Percentiles rank a stretch among this genome's conserved stretches.
phyloP scores from a whole-genome alignment of 179 eudicot species.

The Corrigiola litoralis region DNA sequence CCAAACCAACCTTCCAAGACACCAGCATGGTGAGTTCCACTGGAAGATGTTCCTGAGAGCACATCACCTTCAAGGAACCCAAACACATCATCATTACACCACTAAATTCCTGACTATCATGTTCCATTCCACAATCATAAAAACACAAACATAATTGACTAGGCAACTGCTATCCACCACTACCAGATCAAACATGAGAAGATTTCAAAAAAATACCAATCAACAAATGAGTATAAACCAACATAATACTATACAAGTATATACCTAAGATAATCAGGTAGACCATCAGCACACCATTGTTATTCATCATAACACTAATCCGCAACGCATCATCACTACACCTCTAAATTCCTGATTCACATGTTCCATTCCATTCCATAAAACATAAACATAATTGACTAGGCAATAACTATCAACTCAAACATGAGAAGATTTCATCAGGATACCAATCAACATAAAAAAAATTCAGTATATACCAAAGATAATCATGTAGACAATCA shows the following conservation, averaged over 20 bases:
- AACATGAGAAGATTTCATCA: neutral
- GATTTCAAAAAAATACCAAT: neutral
- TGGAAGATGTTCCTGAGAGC: constrained; percentile 61
- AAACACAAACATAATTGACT: no score
- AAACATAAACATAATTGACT: no score
- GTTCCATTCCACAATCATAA: no score
- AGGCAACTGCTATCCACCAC: no score
- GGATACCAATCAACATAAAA: no score
- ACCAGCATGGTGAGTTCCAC: constrained; percentile 59
- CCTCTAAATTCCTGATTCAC: no score
- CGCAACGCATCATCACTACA: constrained; percentile 3
- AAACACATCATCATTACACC: constrained; percentile 4
- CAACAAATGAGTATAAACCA: neutral
- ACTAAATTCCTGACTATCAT: no score
- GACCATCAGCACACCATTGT: neutral
- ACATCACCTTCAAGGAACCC: constrained; percentile 60
- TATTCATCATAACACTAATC: no score
- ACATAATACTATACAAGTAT: neutral
- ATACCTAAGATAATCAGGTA: constrained; percentile 53
- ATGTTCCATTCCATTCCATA: no score
- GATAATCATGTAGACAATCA: constrained; percentile 74
- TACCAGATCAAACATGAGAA: neutral
- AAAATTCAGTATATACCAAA: neutral
- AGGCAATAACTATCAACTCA: no score
- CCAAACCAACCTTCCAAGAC: constrained; percentile 79